Evolutionary conservation across 768 basidiomycete species (phyloP).

Genomic region (Baorangia bicolor): DNA sequence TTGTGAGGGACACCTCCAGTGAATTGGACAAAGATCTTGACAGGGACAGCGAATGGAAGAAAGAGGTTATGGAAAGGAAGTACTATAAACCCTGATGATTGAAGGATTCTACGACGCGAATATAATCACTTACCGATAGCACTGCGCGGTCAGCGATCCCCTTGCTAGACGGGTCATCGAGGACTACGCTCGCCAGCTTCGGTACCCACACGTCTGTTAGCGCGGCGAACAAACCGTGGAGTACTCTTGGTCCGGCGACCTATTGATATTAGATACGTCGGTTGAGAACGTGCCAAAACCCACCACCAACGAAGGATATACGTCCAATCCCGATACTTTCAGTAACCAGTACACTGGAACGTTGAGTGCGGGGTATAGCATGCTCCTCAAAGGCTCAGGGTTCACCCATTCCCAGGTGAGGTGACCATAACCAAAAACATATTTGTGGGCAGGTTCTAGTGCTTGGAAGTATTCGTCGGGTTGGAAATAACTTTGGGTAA

Average conservation of each 20-base stretch:
- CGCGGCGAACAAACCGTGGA: slow-evolving; percentile 78
- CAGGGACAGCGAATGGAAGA: slow-evolving; percentile 83
- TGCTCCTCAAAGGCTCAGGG: slow-evolving; percentile 68
- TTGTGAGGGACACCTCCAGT: slow-evolving; percentile 83
- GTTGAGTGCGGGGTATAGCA: slow-evolving; percentile 80
- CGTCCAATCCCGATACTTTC: slow-evolving; percentile 54
- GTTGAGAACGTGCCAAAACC: slow-evolving; percentile 26
- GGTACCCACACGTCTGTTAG: slow-evolving; percentile 76
- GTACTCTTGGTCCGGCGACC: slow-evolving; percentile 71
- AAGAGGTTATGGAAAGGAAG: slow-evolving; percentile 77
- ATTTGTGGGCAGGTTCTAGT: slow-evolving; percentile 85
- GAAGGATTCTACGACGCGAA: background rate
- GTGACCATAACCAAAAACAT: slow-evolving; percentile 89
- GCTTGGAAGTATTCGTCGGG: slow-evolving; percentile 98
- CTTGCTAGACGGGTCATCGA: slow-evolving; percentile 53
- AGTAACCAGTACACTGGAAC: slow-evolving; percentile 75
- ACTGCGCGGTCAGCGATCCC: slow-evolving; percentile 32
- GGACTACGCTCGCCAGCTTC: slow-evolving; percentile 53
- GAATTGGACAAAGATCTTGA: slow-evolving; percentile 93
- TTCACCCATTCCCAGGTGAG: slow-evolving; percentile 96
- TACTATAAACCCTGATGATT: slow-evolving; percentile 44
- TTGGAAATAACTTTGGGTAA: slow-evolving; percentile 87
- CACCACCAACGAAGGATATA: slow-evolving; percentile 57
- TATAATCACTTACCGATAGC: slow-evolving; percentile 56
- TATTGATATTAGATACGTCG: slow-evolving; percentile 29